These are phyloP conservation scores for Hippophae rhamnoides DNA, from an alignment of 306 rosid genomes.

Conservation along the genomic window DNA sequence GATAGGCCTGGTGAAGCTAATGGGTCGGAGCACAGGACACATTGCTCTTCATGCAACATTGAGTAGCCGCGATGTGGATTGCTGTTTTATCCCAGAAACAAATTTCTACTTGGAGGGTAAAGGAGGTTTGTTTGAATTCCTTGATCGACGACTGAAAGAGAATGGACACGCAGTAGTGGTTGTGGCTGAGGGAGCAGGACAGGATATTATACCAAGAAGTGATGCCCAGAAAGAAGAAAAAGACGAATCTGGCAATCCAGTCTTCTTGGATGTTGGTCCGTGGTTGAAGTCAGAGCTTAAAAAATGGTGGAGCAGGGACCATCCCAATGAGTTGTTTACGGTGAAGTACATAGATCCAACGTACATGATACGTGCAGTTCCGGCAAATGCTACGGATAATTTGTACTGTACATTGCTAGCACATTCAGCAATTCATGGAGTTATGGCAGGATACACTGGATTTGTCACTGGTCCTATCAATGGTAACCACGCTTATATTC, in stretches of 20 bases:
- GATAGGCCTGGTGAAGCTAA: constrained; percentile 71
- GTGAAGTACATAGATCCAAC: constrained; percentile 79
- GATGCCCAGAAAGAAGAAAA: constrained; percentile 51
- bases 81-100: constrained; percentile 74
- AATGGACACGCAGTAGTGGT: constrained; percentile 73
- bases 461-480: constrained; percentile 72
- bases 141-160: constrained; percentile 38
- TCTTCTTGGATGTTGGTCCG: constrained; percentile 59
- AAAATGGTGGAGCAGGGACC: constrained; percentile 59
- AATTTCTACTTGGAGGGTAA: constrained; percentile 69
- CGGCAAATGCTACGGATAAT: constrained; percentile 70
- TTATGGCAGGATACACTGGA: constrained; percentile 83
- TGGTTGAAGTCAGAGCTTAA: constrained; percentile 83
- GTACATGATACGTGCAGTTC: constrained; percentile 81
- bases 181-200: constrained; percentile 93
- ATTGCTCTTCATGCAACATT: constrained; percentile 68
- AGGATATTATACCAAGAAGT: constrained; percentile 48
- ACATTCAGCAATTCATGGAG: constrained; percentile 77
- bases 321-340: constrained; percentile 55
- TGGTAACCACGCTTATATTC: constrained; percentile 66
- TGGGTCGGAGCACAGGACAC: constrained; percentile 88
- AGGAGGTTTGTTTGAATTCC: constrained; percentile 73
- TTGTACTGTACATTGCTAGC: constrained; percentile 73
- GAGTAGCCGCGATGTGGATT: constrained; percentile 80
- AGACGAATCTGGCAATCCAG: constrained; percentile 76